Evolutionary conservation across 2,329 filamentous ascomycete genomes (phyloP), one percentile per base, ranked within the genome.

Genomic region (Arthrinium phaeospermum): DNA sequence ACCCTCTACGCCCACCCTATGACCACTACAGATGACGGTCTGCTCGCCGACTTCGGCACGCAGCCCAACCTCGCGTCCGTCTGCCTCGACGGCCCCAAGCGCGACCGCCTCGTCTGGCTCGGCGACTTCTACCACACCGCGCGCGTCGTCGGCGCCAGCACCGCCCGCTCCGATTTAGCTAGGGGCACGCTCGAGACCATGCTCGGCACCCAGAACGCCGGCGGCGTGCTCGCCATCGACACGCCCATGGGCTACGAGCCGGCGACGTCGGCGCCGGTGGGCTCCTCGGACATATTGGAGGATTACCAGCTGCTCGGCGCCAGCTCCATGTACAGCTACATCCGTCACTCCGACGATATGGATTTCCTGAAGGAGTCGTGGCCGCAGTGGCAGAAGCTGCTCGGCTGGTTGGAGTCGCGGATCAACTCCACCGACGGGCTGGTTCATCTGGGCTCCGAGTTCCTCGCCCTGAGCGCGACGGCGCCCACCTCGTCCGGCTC

Each of bases 101-200:
- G 84, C 7, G 83, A 86, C 72, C 78, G 83, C 0, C 76, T 84
- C 0, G 78, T 84, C 6, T 85, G 83, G 83, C 78, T 80, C 3
- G 83, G 84, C 6, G 83, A 85, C 72, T 84, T 84, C 70, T 81
- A 81, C 53, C 83, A 85, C 73, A 85, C 84, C 0, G 76, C 80
- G 1, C 78, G 80, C 14, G 79, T 85, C 24, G 75, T 85, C 14
- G 78, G 76, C 0, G 76, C 78, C 0, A 82, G 79, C 10, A 85
- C 83, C 1, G 75, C 77, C 14, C 78, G 81, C 5, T 78, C 73
- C n/a, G 82, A 84, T 34, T 77, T 81, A 24, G 73, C 82, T 3
- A 69, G 78, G 0, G 82, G 82, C 1, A 82, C 79, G 0, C 76
- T 85, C 24, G 74, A 80, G 13, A 79, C 76, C 16, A 71, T 79